Base-by-base conservation (phyloP, 345 rosid species). In the Toxicodendron radicans region DNA sequence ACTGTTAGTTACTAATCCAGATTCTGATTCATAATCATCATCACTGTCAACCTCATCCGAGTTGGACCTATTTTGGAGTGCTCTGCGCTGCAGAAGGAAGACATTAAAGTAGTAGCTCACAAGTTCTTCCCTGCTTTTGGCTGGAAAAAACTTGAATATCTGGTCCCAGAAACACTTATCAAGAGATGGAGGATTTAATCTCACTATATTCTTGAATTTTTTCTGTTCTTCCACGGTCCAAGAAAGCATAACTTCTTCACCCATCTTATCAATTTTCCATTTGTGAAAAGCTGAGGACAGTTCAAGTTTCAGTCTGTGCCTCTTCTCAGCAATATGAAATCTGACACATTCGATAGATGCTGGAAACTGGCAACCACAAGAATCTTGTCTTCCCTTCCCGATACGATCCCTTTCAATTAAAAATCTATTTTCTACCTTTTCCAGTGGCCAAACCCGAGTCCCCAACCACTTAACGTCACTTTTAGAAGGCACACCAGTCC, bases 391-490 rank as follows among this genome's bases (percentile, higher is more conserved):
- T 78, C 96, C 98, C 82, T 85, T 93, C 45, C 99, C 99, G 48
- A 95, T 91, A 2, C 84, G 95, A 72, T 90, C 96, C 78, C 94
- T 80, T 85, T 95, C 97, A 35, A 93, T 80, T n/a, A 91, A 79
- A 74, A 58, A 23, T 43, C 60, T 84, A 43, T 12, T 67, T 64
- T 80, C 80, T 45, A 74, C 70, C 56, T 72, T 81, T 61, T 72
- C 86, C 72, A 79, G 81, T 35, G 98, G 98, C 99, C 99, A 95
- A 66, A 84, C 46, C 72, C 30, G 86, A 49, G 80, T 77, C 59
- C 99, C 99, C n/a, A 84, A 64, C 98, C 99, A 93, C 82, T 91
- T 91, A 32, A 75, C 16, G 76, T 91, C 90, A 74, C 83, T 81
- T 79, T 88, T 91, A 54, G 86, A 78, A 64, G 65, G 76, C 17